phyloP scores from a whole-genome alignment of 192 early-diverging fungal genomes.

The Backusella westeae region DNA sequence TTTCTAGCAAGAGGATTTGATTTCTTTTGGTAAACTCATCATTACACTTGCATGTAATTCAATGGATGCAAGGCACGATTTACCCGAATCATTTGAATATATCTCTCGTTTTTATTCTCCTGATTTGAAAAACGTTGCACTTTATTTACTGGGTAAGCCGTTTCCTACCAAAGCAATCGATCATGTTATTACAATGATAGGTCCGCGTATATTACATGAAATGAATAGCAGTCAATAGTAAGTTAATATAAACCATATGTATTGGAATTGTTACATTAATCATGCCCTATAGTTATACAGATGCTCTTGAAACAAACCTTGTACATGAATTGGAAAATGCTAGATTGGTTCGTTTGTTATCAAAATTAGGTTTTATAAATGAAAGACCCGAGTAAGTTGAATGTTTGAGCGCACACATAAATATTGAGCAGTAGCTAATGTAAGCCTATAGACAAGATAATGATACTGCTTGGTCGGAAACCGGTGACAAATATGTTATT shows the following conservation, averaged over 20 bases:
- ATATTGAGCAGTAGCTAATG: not conserved
- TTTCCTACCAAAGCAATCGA: conserved; percentile 72
- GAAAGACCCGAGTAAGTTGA: conserved; percentile 63
- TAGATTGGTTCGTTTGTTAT: conserved; percentile 81
- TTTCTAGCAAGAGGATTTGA: conserved; percentile 78
- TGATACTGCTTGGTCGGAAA: conserved; percentile 96
- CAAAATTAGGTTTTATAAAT: conserved; percentile 91
- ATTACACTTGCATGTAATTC: conserved; percentile 77
- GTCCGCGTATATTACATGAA: conserved; percentile 72
- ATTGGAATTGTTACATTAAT: not conserved
- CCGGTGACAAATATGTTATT: conserved; percentile 95
- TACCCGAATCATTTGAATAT: conserved; percentile 75
- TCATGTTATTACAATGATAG: conserved; percentile 76
- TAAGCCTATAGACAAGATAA: conserved; percentile 62
- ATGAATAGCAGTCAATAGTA: conserved; percentile 66
- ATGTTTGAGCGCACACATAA: not conserved
- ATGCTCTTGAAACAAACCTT: conserved; percentile 55
- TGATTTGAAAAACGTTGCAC: conserved; percentile 82
- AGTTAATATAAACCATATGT: conserved; percentile 15
- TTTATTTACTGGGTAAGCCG: conserved; percentile 78
- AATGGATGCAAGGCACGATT: conserved; percentile 62
- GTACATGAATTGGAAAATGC: conserved; percentile 88
- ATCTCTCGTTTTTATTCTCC: conserved; percentile 72
- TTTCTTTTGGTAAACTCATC: conserved; percentile 79
- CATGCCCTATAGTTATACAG: conserved; percentile 20